Evolutionary conservation across 805 yeast species (phyloP).

Genomic region (Clavispora asparagi): DNA sequence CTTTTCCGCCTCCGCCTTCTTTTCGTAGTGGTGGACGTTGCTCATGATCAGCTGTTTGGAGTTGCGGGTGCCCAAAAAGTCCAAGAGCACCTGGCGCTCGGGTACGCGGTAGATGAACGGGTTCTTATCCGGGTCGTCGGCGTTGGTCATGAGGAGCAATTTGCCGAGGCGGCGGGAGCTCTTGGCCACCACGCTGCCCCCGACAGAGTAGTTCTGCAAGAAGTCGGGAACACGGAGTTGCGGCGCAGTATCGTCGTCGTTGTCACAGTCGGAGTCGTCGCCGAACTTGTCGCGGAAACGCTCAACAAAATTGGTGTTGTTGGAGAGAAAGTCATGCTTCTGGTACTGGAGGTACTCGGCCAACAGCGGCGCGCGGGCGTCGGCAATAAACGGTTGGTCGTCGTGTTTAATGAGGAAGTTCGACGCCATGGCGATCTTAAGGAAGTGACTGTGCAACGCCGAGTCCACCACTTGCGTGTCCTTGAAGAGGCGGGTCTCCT

Average conservation of each 20-base stretch:
- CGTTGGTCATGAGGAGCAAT: slow-evolving; percentile 12
- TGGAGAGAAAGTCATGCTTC: slow-evolving; percentile 17
- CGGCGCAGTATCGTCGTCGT: slow-evolving; percentile 18
- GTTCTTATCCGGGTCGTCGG: slow-evolving; percentile 18
- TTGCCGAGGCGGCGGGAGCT: slow-evolving; percentile 10
- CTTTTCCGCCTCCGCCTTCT: slow-evolving; percentile 10
- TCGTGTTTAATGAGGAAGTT: slow-evolving; percentile 28
- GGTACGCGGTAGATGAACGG: slow-evolving; percentile 60
- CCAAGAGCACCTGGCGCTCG: slow-evolving; percentile 62
- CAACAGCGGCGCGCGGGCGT: slow-evolving; percentile 15
- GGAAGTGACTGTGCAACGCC: slow-evolving; percentile 29
- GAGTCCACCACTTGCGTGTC: slow-evolving; percentile 54
- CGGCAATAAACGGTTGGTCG: slow-evolving; percentile 28
- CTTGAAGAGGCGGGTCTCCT: slow-evolving; percentile 41
- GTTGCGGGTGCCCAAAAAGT: slow-evolving; percentile 54
- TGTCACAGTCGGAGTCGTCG: slow-evolving; percentile 31
- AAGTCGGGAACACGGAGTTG: slow-evolving; percentile 32
- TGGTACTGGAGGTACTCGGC: slow-evolving; percentile 29
- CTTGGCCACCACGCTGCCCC: slow-evolving; percentile 30
- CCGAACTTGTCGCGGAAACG: not conserved
- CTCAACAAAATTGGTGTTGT: slow-evolving; percentile 6
- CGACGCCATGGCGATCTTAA: slow-evolving; percentile 24
- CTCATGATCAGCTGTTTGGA: slow-evolving; percentile 15
- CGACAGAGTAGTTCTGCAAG: slow-evolving; percentile 27
- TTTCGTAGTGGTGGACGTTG: slow-evolving; percentile 22